Percentiles rank a stretch among this genome's conserved stretches.
phyloP scores from a whole-genome alignment of 1,284 basidiomycete genomes.

The Leccinum solheimii region DNA sequence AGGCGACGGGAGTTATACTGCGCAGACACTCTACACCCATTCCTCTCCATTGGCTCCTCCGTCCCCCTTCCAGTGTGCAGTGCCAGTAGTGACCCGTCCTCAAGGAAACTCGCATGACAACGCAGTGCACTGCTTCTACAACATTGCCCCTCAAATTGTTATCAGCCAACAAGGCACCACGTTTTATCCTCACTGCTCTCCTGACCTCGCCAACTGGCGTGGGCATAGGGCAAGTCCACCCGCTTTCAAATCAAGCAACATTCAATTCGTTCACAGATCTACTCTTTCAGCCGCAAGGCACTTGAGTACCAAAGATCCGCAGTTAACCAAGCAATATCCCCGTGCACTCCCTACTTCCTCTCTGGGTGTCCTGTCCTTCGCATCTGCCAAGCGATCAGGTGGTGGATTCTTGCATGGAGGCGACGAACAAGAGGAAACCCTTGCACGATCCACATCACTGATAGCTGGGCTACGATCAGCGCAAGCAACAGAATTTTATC shows the following conservation, averaged over 20 bases:
- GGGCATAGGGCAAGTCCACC: conserved; percentile 11
- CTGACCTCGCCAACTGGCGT: conserved; percentile 39
- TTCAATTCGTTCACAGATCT: conserved; percentile 34
- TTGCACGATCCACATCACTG: conserved; percentile 48
- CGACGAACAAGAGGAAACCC: conserved; percentile 47
- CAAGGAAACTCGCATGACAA: not conserved
- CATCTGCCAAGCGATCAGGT: conserved; percentile 48
- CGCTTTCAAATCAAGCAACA: conserved; percentile 5
- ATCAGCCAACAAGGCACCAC: conserved; percentile 41
- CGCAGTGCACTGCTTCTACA: conserved; percentile 31
- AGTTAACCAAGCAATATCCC: conserved; percentile 18
- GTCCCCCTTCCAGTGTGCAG: conserved; percentile 22
- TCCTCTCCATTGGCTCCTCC: conserved; percentile 24
- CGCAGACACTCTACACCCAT: conserved; percentile 33
- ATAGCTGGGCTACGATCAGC: conserved; percentile 42
- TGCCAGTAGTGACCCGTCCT: conserved; percentile 6
- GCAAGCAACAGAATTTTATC: conserved; percentile 45
- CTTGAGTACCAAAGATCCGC: conserved; percentile 15
- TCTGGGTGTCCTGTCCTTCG: conserved; percentile 48
- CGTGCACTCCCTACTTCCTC: conserved; percentile 29
- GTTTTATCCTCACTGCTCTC: conserved; percentile 43
- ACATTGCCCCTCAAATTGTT: conserved; percentile 41
- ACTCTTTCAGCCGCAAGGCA: conserved; percentile 39
- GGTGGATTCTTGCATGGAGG: conserved; percentile 49
- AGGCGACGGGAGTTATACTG: conserved; percentile 48